Percentiles rank a stretch among this genome's conserved stretches.
These are phyloP conservation scores for Arthrocladium fulminans DNA, from an alignment of 2,329 filamentous ascomycete species.

Conservation along the genomic window DNA sequence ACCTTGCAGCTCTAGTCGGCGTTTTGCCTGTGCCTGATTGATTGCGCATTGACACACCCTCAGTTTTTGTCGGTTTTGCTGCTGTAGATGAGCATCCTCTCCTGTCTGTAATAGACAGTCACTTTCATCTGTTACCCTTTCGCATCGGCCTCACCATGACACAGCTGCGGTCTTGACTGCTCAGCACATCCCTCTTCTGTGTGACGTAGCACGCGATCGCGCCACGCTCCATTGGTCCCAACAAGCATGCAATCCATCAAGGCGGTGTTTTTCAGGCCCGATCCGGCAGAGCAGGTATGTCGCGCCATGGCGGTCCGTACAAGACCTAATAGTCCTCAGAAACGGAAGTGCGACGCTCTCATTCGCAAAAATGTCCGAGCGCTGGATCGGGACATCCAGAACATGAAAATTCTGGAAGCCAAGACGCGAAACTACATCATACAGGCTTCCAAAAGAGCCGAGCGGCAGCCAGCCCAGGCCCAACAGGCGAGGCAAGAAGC, in stretches of 20 bases:
- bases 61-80: not conserved
- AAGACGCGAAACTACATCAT: conserved; percentile 82
- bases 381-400: conserved; percentile 81
- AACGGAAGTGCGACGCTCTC: conserved; percentile 88
- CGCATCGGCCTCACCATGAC: not conserved
- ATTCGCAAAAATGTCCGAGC: conserved; percentile 86
- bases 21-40: not conserved
- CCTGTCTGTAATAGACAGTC: not conserved
- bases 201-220: not conserved
- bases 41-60: not conserved
- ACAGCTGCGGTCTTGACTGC: not conserved
- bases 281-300: conserved; percentile 81
- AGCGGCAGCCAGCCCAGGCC: conserved; percentile 68
- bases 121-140: not conserved
- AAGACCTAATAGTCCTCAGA: conserved; percentile 43
- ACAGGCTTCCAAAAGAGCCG: conserved; percentile 68
- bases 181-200: not conserved
- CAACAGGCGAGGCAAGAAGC: conserved; percentile 74
- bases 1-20: not conserved
- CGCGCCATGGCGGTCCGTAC: conserved; percentile 4
- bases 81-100: not conserved
- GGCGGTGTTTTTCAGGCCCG: conserved; percentile 80
- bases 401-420: conserved; percentile 66
- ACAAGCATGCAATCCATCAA: conserved; percentile 72
- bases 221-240: not conserved